Percentiles rank a stretch among this genome's conserved stretches.
Conservation (phyloP, 2,329 filamentous ascomycete genomes). For the Ophiostoma fasciatum region DNA sequence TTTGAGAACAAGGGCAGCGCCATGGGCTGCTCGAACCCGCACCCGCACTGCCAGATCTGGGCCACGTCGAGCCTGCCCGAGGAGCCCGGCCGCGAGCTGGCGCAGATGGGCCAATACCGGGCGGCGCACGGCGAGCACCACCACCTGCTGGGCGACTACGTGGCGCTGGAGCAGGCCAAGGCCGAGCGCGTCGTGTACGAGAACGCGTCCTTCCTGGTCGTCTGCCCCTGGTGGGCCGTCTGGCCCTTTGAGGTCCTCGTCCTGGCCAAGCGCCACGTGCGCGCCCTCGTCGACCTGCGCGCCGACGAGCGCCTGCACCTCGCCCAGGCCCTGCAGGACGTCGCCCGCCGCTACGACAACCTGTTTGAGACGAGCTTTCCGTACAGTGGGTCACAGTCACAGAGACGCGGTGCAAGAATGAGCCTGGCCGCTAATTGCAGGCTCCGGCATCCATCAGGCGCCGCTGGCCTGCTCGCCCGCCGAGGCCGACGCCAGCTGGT, state of each 20-base stretch:
- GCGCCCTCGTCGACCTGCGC: conserved; percentile 69
- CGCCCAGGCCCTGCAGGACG: conserved; percentile 73
- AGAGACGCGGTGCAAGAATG: too few species aligned
- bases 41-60: conserved; percentile 96
- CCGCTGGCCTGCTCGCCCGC: conserved; percentile 64
- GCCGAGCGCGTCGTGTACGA: conserved; percentile 76
- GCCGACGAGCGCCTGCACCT: conserved; percentile 56
- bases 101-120: conserved; percentile 66
- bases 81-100: conserved; percentile 68
- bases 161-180: conserved; percentile 65
- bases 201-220: conserved; percentile 69
- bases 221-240: conserved; percentile 94
- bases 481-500: conserved; percentile 74
- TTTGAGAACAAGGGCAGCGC: conserved; percentile 97
- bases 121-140: conserved; percentile 56
- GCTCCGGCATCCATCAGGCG: conserved; percentile 91
- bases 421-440: conserved; percentile 20
- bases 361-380: conserved; percentile 94
- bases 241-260: conserved; percentile 97
- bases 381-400: conserved; percentile 48
- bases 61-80: conserved; percentile 83
- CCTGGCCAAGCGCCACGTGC: conserved; percentile 68
- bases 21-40: conserved; percentile 98
- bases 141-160: conserved; percentile 78
- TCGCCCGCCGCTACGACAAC: conserved; percentile 88